Base-by-base conservation (phyloP, 257 asterid species). In the Capsicum pubescens region DNA sequence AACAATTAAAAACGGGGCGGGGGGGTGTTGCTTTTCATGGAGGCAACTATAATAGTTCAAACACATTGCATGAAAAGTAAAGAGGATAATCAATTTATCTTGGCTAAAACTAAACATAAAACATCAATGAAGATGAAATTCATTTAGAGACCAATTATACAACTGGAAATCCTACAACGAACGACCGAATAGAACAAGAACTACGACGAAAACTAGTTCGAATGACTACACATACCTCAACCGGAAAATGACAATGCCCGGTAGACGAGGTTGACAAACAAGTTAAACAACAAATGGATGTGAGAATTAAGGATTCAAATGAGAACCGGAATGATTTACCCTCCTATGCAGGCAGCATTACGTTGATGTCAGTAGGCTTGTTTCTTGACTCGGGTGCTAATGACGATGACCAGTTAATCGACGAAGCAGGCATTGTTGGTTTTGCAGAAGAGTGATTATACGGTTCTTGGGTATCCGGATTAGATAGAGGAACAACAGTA, bases 331-430 rank as follows among this genome's bases (percentile, higher is more conserved):
- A 13, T 26, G 12, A 13, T 42, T n/a, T 14, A 42, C 16, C 87
- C 88, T 5, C 85, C 70, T 67, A 82, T 67, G 84, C 90, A 5
- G 92, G 94, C 84, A 91, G 85, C 70, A 94, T 77, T 44, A 76
- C 86, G n/a, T 95, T 95, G 90, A 91, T 92, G 89, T 93, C 96
- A 59, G 96, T 80, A 4, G 91, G 93, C 87, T 89, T 92, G 82
- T 57, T 92, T 87, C 90, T 87, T 3, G 92, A 85, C 10, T 92
- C 92, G 0, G 88, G 85, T 44, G 91, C 90, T 86, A 91, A 79
- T 6, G 97, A 84, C 0, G 48, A 76, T 52, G 98, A 84, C 98
- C 99, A 94, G 85, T 89, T 90, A 69, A 93, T 97, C 72, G 94
- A 79, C 85, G 94, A 66, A 13, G 80, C 6, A 1, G 77, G 63